Evolutionary conservation across 208 protist genomes (phyloP).

Genomic region (Novymonas esmeraldas): DNA sequence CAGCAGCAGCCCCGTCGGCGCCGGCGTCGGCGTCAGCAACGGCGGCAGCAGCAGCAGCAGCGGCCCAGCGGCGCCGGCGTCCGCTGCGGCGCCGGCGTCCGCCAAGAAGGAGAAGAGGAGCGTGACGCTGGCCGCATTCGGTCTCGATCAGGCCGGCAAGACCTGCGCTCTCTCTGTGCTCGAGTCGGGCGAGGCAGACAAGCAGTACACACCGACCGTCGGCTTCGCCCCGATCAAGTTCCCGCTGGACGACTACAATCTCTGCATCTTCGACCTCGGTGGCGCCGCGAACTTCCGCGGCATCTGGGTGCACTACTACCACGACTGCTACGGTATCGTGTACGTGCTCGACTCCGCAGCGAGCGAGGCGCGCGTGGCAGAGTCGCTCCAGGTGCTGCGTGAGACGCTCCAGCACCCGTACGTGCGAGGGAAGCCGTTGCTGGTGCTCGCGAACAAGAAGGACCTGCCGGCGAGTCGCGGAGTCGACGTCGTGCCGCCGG

Average conservation of each 20-base stretch:
- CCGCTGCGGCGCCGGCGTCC: not conserved
- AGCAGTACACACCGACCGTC: constrained; percentile 87
- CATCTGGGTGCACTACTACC: constrained; percentile 94
- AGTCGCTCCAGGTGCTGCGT: constrained; percentile 70
- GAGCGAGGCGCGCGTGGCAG: constrained; percentile 59
- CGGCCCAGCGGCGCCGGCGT: not conserved
- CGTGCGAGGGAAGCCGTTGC: constrained; percentile 96
- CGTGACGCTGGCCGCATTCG: constrained; percentile 88
- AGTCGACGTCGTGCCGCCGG: constrained; percentile 81
- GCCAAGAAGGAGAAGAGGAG: constrained; percentile 28
- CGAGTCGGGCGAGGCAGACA: constrained; percentile 94
- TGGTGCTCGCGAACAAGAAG: constrained; percentile 99
- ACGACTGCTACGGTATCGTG: constrained; percentile 90
- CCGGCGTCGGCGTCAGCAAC: not conserved
- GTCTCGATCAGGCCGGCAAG: constrained; percentile 96
- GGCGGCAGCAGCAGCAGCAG: not conserved
- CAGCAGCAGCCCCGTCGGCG: not conserved
- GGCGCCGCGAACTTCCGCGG: constrained; percentile 89
- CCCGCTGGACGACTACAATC: constrained; percentile 83
- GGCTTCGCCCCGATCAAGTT: constrained; percentile 90
- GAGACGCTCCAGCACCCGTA: constrained; percentile 92
- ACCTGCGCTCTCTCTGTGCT: constrained; percentile 98
- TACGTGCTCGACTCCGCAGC: constrained; percentile 85
- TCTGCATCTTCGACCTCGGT: constrained; percentile 93
- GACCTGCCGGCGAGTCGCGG: constrained; percentile 92